A percentile compares a stretch with the other conserved stretches of the same genome.
Evolutionary conservation across 2,329 filamentous ascomycete genomes (phyloP).

Genomic region (Nigrospora osmanthi): DNA sequence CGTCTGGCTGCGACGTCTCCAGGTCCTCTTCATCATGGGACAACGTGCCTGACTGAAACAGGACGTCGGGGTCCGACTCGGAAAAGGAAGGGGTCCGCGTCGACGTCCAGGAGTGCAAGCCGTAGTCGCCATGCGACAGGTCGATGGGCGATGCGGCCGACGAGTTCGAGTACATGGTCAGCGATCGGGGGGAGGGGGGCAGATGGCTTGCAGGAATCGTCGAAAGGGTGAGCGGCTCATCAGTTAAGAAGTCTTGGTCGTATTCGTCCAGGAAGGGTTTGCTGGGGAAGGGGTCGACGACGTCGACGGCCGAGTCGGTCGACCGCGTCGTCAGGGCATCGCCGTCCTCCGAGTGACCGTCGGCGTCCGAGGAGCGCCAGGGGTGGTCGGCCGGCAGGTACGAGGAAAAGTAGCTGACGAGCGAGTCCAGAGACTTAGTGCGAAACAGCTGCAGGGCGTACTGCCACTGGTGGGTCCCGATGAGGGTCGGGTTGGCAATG

Average conservation of each 20-base stretch:
- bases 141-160: conserved; percentile 28
- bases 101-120: conserved; percentile 25
- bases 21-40: conserved; percentile 32
- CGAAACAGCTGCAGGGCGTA: conserved; percentile 51
- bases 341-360: conserved; percentile 6
- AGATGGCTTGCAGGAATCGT: conserved; percentile 22
- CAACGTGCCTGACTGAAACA: conserved; percentile 21
- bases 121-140: conserved; percentile 23
- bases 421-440: conserved; percentile 50
- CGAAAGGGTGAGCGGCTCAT: conserved; percentile 33
- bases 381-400: conserved; percentile 46
- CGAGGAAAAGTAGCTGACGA: conserved; percentile 51
- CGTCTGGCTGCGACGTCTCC: conserved; percentile 34
- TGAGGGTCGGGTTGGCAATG: conserved; percentile 49
- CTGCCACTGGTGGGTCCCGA: conserved; percentile 52
- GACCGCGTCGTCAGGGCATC: conserved; percentile 19
- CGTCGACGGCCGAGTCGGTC: conserved; percentile 26
- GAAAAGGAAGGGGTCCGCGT: conserved; percentile 45
- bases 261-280: conserved; percentile 34
- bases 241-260: conserved; percentile 31
- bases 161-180: conserved; percentile 38
- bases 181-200: conserved; percentile 40
- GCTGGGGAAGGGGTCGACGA: conserved; percentile 28
- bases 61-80: conserved; percentile 36
- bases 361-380: conserved; percentile 19